A percentile compares a stretch with the other conserved stretches of the same genome.
Conservation (phyloP, 352 stramenopile genomes). For the Halophytophthora polymorphica region DNA sequence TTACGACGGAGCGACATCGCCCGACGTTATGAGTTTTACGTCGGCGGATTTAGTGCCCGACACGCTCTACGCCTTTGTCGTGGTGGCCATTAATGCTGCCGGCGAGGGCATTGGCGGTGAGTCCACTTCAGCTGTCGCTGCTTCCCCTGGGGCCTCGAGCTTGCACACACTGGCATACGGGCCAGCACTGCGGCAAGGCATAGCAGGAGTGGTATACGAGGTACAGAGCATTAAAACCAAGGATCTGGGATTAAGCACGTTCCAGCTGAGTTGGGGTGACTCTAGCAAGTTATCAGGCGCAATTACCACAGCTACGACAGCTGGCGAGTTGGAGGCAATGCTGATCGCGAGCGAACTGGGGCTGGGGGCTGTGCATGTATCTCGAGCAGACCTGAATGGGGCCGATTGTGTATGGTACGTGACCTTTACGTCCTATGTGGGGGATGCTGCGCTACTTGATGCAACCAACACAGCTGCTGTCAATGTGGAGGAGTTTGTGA, state of each 20-base stretch:
- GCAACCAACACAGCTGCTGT: constrained; percentile 40
- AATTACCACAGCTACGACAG: constrained; percentile 41
- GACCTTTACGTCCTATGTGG: constrained; percentile 83
- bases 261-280: constrained; percentile 50
- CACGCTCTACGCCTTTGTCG: constrained; percentile 91
- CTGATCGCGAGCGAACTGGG: constrained; percentile 26
- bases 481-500: constrained; percentile 87
- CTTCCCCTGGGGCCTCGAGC: constrained; percentile 85
- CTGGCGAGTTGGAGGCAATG: constrained; percentile 39
- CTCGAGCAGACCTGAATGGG: constrained; percentile 41
- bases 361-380: constrained; percentile 62
- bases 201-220: constrained; percentile 94
- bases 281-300: constrained; percentile 27
- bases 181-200: constrained; percentile 81
- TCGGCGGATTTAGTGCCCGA: constrained; percentile 85
- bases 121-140: constrained; percentile 90
- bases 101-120: constrained; percentile 85
- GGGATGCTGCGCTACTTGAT: constrained; percentile 74
- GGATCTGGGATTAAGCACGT: constrained; percentile 28
- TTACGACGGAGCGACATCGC: constrained; percentile 88
- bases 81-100: constrained; percentile 90
- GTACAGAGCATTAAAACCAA: constrained; percentile 88
- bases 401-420: constrained; percentile 73
- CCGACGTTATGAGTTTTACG: constrained; percentile 76
- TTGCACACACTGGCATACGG: constrained; percentile 89